Base-by-base conservation (phyloP, 805 yeast species). In the Candida koratica region DNA sequence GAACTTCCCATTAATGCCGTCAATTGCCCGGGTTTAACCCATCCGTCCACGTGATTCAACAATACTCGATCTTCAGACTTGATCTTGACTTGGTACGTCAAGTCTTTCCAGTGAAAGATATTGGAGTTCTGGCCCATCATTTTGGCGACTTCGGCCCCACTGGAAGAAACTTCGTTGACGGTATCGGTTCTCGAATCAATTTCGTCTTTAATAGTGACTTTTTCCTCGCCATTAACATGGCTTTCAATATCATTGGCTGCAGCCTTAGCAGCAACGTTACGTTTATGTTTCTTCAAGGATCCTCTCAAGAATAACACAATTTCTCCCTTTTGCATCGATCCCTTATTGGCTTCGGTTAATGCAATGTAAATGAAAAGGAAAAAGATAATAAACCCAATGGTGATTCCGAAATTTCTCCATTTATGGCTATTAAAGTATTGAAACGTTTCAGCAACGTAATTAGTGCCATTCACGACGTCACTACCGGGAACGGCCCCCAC, bases 1-100 rank as follows among this genome's bases (percentile, higher is more conserved):
- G 90, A 83, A 36, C 81, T 84, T 51, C 93, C 93, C 89, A 83
- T 82, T 40, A 83, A 66, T 4, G 90, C 90, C 27, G 89, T 82
- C 58, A 83, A 67, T 39, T 84, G 81, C 49, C 90, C 90, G 13
- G 90, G 90, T 51, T 78, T 79, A 37, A 81, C 86, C 69, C 79
- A 83, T 33, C 90, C 90, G 49, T 59, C 66, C 25, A 63, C 58
- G 28, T 53, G 55, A 43, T 63, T 49, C 51, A 77, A 58, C 41
- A 74, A 55, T 13, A 51, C 50, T 42, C 67, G 51, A 11, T 60
- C 60, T 39, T 60, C 68, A n/a, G 54, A 42, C 38, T 64, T 62
- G 27, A 61, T 57, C 38, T 61, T 55, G 16, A 64, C 67, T 34
- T 58, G 53, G 43, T 61, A 61, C 3, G 63, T 58, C 40, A 64